Evolutionary conservation across 495 filamentous ascomycete genomes (phyloP), one percentile per base, ranked within the genome.

Genomic region (Copromyces sp.): DNA sequence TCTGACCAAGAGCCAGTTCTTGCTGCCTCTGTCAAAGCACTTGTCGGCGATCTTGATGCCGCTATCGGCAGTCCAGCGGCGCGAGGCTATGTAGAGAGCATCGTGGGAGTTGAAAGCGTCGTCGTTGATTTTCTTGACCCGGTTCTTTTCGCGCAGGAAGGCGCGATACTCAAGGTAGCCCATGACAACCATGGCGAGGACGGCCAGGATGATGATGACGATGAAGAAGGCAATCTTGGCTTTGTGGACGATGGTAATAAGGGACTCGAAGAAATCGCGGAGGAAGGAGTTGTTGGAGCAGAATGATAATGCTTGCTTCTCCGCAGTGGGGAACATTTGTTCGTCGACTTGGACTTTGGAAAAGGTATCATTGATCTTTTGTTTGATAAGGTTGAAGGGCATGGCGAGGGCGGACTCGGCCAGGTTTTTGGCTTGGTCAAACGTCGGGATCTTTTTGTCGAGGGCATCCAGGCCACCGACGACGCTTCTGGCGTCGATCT

Each of bases 271-370:
- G 87, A 98, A 98, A 73, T 91, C 86, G 79, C 91, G 89, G 85
- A 99, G 93, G 29, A 87, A 89, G 70, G 90, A 87, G 83, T 95
- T 93, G 81, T 90, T 86, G 40, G 93, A 90, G 83, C 95, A 99
- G 84, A 99, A 99, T 9, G 87, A 90, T 44, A 99, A 83, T 24
- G 89, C 82, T 78, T 95, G 86, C 81, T 96, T 97, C 73, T 89
- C 75, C 1, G 96, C 93, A 9, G 97, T 84, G 0, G 93, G 92
- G 72, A 99, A 92, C 4, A 92, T 77, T 14, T 87, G 87, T 9
- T 89, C 85, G 79, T 98, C 89, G 78, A 98, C 96, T 40, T 80
- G 82, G 7, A 17, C 98, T 53, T 81, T 86, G 20, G 87, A 86
- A 75, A 95, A 84, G 29, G 84, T 87, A 7, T 85, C 78, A 69